Conservation (phyloP, 208 protist species). For the Leptomonas pyrrhocoris region DNA sequence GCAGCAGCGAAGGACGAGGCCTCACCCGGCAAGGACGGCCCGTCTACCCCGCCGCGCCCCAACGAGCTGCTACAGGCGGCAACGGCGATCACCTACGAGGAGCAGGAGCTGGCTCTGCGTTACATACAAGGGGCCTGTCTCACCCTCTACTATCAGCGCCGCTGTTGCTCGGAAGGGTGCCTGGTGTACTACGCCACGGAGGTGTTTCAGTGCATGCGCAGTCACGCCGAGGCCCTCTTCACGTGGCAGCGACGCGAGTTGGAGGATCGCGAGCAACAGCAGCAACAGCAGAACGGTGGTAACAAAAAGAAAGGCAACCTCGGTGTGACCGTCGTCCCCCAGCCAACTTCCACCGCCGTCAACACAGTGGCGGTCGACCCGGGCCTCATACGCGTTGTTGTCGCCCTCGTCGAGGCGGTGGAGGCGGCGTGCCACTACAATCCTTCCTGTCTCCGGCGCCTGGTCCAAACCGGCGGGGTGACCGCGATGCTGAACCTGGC, state of each 20-base stretch:
- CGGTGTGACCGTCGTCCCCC: background rate
- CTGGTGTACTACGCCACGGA: conserved; percentile 82
- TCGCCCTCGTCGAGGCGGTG: conserved; percentile 76
- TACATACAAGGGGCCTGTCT: conserved; percentile 82
- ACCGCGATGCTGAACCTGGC: conserved; percentile 72
- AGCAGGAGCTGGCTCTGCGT: conserved; percentile 85
- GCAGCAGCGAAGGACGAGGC: background rate
- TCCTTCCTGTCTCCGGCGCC: conserved; percentile 57
- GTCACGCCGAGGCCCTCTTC: conserved; percentile 76
- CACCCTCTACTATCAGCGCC: conserved; percentile 73
- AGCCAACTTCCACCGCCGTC: background rate
- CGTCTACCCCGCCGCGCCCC: background rate
- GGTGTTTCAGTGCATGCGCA: conserved; percentile 80
- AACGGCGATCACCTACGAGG: conserved; percentile 74
- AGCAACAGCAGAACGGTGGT: conserved; percentile 12
- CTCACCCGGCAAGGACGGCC: too few species aligned
- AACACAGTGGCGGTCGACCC: conserved; percentile 31
- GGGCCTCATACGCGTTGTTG: conserved; percentile 52
- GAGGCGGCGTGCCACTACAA: conserved; percentile 91
- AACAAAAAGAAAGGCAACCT: background rate
- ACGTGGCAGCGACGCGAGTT: conserved; percentile 39
- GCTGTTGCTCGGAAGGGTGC: conserved; percentile 64
- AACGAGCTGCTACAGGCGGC: conserved; percentile 41
- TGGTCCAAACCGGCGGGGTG: conserved; percentile 80
- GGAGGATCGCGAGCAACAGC: conserved; percentile 10